Evolutionary conservation across 2,329 filamentous ascomycete species (phyloP).

Genomic region (Cordyceps cateniannulata): DNA sequence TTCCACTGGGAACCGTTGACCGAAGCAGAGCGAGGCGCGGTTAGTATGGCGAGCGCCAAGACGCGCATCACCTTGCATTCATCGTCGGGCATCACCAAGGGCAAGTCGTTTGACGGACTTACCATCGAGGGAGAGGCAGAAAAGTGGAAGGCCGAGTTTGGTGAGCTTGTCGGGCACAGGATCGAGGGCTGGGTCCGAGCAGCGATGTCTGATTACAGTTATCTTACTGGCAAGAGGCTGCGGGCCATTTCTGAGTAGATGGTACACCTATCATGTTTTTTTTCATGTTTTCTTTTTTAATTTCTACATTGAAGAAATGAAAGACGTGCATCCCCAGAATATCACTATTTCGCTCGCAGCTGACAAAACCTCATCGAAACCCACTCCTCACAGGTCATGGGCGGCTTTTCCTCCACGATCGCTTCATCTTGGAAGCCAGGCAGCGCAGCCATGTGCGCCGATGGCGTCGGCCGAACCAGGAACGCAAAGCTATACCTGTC

Average conservation of each 20-base stretch:
- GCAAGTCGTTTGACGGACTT: slow-evolving; percentile 13
- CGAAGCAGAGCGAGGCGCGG: background rate
- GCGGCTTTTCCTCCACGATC: background rate
- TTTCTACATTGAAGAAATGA: background rate
- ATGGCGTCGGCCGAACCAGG: background rate
- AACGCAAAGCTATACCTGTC: slow-evolving; percentile 4
- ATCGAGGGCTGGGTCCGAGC: slow-evolving; percentile 10
- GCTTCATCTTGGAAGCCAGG: background rate
- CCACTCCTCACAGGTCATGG: slow-evolving; percentile 6
- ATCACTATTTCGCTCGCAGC: background rate
- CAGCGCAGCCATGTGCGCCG: background rate
- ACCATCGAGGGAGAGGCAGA: slow-evolving; percentile 12
- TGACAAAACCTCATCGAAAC: background rate
- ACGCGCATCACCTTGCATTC: background rate
- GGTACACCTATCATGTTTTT: background rate
- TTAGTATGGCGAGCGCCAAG: background rate
- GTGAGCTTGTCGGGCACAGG: background rate
- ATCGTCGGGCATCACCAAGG: background rate
- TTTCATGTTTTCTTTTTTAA: background rate
- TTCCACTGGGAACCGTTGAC: background rate
- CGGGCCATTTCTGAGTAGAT: background rate
- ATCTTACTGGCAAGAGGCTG: background rate
- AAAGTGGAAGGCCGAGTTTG: slow-evolving; percentile 16
- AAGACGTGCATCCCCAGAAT: too few species aligned
- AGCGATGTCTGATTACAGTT: slow-evolving; percentile 10